Percentiles rank a stretch among this genome's conserved stretches.
Evolutionary conservation across 2,329 filamentous ascomycete genomes (phyloP).

Genomic region (Diaporthe vexans): DNA sequence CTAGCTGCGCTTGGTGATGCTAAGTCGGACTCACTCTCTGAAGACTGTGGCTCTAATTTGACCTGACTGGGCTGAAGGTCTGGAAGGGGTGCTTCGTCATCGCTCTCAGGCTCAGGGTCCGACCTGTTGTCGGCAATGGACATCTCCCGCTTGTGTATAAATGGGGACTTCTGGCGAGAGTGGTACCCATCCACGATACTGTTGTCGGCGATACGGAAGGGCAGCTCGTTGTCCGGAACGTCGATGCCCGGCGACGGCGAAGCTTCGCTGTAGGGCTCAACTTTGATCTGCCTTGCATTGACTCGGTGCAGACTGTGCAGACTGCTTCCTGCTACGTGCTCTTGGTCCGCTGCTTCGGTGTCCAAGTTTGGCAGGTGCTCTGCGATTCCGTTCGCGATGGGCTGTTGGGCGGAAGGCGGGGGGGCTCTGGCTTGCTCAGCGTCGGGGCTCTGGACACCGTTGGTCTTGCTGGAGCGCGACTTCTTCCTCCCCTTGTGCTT

Average conservation of each 20-base stretch:
- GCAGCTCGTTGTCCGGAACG: background rate
- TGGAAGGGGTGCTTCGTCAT: background rate
- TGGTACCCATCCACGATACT: constrained; percentile 12
- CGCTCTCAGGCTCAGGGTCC: background rate
- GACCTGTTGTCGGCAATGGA: background rate
- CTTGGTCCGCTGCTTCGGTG: background rate
- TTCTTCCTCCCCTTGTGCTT: constrained; percentile 23
- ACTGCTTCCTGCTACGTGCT: background rate
- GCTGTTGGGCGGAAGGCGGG: constrained; percentile 37
- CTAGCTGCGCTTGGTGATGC: constrained; percentile 29
- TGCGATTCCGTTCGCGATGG: background rate
- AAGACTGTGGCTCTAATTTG: background rate
- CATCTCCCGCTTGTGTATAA: constrained; percentile 36
- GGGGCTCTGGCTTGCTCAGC: background rate
- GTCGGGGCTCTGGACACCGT: background rate
- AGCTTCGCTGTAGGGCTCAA: background rate
- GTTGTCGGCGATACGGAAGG: background rate
- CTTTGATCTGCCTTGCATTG: background rate
- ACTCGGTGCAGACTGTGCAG: background rate
- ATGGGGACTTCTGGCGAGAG: constrained; percentile 18
- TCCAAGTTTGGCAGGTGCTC: background rate
- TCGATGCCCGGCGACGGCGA: background rate
- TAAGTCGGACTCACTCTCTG: constrained; percentile 13
- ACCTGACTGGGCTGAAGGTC: constrained; percentile 25
- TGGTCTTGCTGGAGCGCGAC: background rate